Evolutionary conservation across 176 grass and related monocot species (phyloP).

Genomic region (Aechmea fasciata): DNA sequence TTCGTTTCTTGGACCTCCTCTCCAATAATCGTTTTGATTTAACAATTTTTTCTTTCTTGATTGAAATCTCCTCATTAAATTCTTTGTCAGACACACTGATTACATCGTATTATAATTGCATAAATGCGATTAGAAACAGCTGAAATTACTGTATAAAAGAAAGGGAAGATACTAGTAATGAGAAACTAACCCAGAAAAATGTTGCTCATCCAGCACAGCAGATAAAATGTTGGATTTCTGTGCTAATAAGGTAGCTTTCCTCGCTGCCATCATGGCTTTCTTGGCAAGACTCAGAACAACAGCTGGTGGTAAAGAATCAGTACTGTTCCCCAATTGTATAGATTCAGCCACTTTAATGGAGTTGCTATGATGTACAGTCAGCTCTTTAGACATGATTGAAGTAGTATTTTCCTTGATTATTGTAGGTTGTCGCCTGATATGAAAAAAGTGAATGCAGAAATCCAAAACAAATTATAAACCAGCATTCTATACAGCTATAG

Average conservation of each 20-base stretch:
- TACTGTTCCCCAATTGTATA: slow-evolving; percentile 1
- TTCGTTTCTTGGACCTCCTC: slow-evolving; percentile 46
- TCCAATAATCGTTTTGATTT: slow-evolving; percentile 39
- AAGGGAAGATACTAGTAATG: not conserved
- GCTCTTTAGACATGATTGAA: not conserved
- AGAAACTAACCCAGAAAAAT: slow-evolving; percentile 22
- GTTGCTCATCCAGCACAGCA: slow-evolving; percentile 14
- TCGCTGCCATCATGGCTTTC: not conserved
- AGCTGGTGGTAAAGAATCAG: slow-evolving; percentile 1
- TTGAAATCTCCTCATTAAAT: not conserved
- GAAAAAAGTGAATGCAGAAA: not conserved
- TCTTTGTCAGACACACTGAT: slow-evolving; percentile 13
- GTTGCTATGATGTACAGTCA: not conserved
- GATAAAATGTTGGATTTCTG: slow-evolving; percentile 15
- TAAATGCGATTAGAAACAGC: slow-evolving; percentile 4
- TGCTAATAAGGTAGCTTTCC: slow-evolving; percentile 14
- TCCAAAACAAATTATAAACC: not conserved
- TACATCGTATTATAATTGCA: slow-evolving; percentile 3
- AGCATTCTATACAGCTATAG: not conserved
- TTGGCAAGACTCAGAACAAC: slow-evolving; percentile 1
- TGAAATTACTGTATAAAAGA: not conserved
- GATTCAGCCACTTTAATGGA: not conserved
- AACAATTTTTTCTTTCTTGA: slow-evolving; percentile 33
- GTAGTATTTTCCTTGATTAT: slow-evolving; percentile 11
- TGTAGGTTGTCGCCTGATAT: not conserved